phyloP scores from a whole-genome alignment of 257 asterid genomes.

The Coffea canephora region DNA sequence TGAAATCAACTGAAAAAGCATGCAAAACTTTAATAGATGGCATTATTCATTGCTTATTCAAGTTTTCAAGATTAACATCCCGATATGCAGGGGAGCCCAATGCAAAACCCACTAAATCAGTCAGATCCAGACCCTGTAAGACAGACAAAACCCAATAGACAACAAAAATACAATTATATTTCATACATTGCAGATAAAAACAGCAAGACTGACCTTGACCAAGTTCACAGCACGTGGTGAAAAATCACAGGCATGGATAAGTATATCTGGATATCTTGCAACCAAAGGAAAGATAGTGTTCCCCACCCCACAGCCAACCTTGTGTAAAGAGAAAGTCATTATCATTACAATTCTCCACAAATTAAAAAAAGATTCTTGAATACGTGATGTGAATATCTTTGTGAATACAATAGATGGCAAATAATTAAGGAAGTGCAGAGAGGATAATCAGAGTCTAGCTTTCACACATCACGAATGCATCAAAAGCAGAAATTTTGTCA shows the following conservation, averaged over 20 bases:
- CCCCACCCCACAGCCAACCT: constrained; percentile 99
- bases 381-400: constrained; percentile 7
- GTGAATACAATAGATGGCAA: neutral
- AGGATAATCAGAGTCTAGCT: neutral
- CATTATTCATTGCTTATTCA: neutral
- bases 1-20: too few species aligned
- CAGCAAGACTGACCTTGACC: constrained; percentile 63
- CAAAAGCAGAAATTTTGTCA: neutral
- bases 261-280: constrained; percentile 62
- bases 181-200: constrained; percentile 2
- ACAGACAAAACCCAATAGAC: constrained; percentile 1
- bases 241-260: constrained; percentile 91
- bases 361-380: constrained; percentile 6
- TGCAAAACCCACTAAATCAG: neutral
- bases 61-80: neutral
- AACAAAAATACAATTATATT: constrained; percentile 2
- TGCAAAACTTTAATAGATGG: too few species aligned
- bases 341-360: constrained; percentile 12
- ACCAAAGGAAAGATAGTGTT: constrained; percentile 87
- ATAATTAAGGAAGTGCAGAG: neutral
- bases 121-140: neutral
- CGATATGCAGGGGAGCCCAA: neutral
- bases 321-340: constrained; percentile 21
- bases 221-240: constrained; percentile 87
- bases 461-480: neutral